These are phyloP conservation scores for Pythium brassicae DNA, from an alignment of 352 stramenopile genomes.

Conservation along the genomic window DNA sequence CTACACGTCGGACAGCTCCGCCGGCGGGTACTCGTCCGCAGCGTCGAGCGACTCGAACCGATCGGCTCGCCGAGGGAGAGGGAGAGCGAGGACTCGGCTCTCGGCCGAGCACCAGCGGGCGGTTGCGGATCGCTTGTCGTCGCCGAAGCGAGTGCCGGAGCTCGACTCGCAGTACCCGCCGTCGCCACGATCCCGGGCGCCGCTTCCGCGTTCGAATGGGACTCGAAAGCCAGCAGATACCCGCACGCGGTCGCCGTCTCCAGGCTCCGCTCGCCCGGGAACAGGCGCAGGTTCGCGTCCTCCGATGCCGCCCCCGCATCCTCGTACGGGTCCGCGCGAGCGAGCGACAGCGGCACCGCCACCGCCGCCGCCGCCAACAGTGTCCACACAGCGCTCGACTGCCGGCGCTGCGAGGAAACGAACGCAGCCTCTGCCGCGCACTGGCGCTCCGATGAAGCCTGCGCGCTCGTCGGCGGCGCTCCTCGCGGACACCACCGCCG, in stretches of 20 bases:
- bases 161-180: conserved; percentile 4
- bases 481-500: conserved; percentile 52
- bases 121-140: conserved; percentile 45
- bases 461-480: conserved; percentile 21
- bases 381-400: conserved; percentile 5
- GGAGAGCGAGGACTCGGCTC: conserved; percentile 25
- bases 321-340: conserved; percentile 1
- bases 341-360: neutral
- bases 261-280: conserved; percentile 1
- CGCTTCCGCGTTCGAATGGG: conserved; percentile 17
- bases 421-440: neutral
- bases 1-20: conserved; percentile 64
- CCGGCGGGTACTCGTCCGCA: conserved; percentile 61
- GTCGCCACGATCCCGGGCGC: conserved; percentile 22
- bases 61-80: conserved; percentile 38
- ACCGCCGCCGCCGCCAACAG: neutral
- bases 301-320: neutral
- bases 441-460: neutral
- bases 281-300: neutral
- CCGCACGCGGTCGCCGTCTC: conserved; percentile 26
- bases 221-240: conserved; percentile 8
- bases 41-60: conserved; percentile 45
- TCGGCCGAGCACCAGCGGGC: conserved; percentile 57
- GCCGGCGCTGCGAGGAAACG: neutral
- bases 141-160: conserved; percentile 32